A percentile compares a stretch with the other conserved stretches of the same genome.
These are phyloP conservation scores for Hanseniaspora thailandica DNA, from an alignment of 805 yeast genomes.

Conservation along the genomic window DNA sequence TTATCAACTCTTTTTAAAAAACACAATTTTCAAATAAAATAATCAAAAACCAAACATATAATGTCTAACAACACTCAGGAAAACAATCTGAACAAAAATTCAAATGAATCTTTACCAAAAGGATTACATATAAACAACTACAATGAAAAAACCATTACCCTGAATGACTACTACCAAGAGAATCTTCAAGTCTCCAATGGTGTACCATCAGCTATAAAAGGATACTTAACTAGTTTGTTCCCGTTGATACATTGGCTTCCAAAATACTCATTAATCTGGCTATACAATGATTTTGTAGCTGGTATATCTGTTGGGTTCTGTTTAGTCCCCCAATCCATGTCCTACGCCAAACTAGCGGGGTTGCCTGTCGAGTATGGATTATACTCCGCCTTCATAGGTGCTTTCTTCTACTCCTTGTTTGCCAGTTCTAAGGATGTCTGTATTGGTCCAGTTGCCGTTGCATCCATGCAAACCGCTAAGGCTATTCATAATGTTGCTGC, in stretches of 20 bases:
- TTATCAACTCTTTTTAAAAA: too few relatives aligned
- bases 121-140: conserved; percentile 4
- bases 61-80: neutral
- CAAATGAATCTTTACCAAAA: neutral
- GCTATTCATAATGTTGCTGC: conserved; percentile 54
- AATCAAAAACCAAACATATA: neutral
- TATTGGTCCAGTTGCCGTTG: conserved; percentile 94
- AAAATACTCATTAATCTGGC: conserved; percentile 72
- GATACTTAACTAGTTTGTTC: conserved; percentile 53
- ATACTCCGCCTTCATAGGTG: conserved; percentile 86
- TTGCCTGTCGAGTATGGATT: conserved; percentile 75
- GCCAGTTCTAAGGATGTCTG: conserved; percentile 94
- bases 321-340: conserved; percentile 90
- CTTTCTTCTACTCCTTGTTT: conserved; percentile 73
- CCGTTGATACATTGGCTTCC: conserved; percentile 78
- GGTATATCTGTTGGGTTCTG: conserved; percentile 91
- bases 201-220: conserved; percentile 18
- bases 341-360: conserved; percentile 80
- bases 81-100: neutral
- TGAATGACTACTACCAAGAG: conserved; percentile 7
- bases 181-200: neutral
- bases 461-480: conserved; percentile 76
- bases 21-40: neutral
- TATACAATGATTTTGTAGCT: conserved; percentile 71
- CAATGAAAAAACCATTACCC: neutral